Conservation (phyloP, 495 filamentous ascomycete genomes). For the Aspergillus avenaceus region DNA sequence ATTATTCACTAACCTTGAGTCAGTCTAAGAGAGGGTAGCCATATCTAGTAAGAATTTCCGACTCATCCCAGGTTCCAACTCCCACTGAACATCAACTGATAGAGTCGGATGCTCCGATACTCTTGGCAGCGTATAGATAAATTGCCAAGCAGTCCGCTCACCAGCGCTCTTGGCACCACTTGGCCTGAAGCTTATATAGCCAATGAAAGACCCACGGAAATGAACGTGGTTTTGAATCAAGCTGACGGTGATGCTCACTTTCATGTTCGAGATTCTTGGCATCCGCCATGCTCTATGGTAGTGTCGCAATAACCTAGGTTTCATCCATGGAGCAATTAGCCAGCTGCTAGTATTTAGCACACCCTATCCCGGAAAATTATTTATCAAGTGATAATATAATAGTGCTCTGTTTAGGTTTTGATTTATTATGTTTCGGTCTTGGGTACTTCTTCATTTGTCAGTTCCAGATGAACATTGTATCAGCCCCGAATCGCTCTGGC, state of each 20-base stretch:
- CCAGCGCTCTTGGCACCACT: constrained; percentile 2
- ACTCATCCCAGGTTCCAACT: background rate
- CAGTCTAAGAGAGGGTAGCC: background rate
- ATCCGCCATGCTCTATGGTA: background rate
- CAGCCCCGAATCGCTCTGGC: background rate
- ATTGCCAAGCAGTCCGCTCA: constrained; percentile 12
- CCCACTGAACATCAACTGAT: background rate
- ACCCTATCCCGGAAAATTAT: background rate
- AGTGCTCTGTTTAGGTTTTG: background rate
- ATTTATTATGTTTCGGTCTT: background rate
- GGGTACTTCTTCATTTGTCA: background rate
- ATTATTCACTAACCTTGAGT: background rate
- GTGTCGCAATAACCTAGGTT: background rate
- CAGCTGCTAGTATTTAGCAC: background rate
- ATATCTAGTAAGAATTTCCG: background rate
- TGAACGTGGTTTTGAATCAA: constrained; percentile 8
- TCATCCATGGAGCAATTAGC: background rate
- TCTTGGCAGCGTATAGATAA: background rate
- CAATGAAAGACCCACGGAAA: background rate
- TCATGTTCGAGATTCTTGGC: background rate
- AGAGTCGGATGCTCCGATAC: background rate
- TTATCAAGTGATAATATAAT: background rate
- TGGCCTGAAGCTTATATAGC: background rate
- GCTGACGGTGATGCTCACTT: background rate
- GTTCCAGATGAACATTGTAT: background rate